phyloP scores from a whole-genome alignment of 2,329 filamentous ascomycete species.

The Venturia asperata region DNA sequence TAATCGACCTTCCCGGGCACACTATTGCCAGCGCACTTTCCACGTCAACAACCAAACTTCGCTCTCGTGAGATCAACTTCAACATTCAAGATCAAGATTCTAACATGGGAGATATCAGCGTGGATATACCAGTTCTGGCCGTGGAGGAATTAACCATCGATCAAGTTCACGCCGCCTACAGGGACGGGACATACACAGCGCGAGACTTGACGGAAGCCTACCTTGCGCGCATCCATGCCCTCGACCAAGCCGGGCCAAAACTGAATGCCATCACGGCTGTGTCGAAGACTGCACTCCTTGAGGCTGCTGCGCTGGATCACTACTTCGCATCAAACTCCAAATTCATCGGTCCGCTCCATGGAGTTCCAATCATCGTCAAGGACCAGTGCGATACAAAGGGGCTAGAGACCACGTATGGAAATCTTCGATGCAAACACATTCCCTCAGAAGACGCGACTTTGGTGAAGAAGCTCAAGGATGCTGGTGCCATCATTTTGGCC shows the following conservation, averaged over 20 bases:
- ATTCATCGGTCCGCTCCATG: conserved; percentile 15
- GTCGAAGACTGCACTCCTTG: conserved; percentile 2
- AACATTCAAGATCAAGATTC: not conserved
- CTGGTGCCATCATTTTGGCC: conserved; percentile 15
- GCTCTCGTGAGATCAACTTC: not conserved
- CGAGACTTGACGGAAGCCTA: conserved; percentile 12
- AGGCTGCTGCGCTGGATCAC: conserved; percentile 15
- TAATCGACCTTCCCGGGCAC: not conserved
- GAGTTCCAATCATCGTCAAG: conserved; percentile 15
- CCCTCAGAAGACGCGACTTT: conserved; percentile 16
- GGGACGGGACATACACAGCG: conserved; percentile 5
- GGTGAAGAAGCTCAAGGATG: conserved; percentile 17
- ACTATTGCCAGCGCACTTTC: not conserved
- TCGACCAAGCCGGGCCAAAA: conserved; percentile 10
- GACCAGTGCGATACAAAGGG: conserved; percentile 17
- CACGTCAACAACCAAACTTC: not conserved
- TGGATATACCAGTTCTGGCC: not conserved
- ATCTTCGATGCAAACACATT: conserved; percentile 15
- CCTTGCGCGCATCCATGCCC: conserved; percentile 6
- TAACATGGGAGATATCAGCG: not conserved
- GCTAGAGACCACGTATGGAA: conserved; percentile 12
- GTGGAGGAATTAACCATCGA: conserved; percentile 14
- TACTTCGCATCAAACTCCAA: not conserved
- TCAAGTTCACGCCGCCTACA: conserved; percentile 15
- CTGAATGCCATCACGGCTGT: conserved; percentile 13